These are phyloP conservation scores for Sphaceloma murrayae DNA, from an alignment of 2,329 filamentous ascomycete species.

Conservation along the genomic window DNA sequence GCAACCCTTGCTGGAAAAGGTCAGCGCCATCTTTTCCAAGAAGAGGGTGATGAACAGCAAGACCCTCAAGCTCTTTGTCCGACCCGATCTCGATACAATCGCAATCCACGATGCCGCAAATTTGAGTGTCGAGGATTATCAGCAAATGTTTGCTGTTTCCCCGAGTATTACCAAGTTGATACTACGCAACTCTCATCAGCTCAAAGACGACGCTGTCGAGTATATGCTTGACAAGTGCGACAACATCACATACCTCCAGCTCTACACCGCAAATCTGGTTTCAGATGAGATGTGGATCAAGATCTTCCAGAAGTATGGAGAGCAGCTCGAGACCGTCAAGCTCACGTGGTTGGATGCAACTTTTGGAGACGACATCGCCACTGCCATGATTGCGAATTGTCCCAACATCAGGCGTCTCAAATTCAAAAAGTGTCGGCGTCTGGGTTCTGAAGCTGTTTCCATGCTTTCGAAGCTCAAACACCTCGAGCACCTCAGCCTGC, in stretches of 20 bases:
- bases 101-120: slow-evolving; percentile 52
- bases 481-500: slow-evolving; percentile 67
- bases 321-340: slow-evolving; percentile 57
- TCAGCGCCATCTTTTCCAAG: slow-evolving; percentile 56
- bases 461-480: slow-evolving; percentile 51
- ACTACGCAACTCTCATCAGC: slow-evolving; percentile 76
- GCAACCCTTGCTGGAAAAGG: slow-evolving; percentile 44
- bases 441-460: slow-evolving; percentile 56
- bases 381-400: slow-evolving; percentile 53
- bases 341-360: slow-evolving; percentile 77
- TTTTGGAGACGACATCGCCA: slow-evolving; percentile 62
- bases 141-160: slow-evolving; percentile 68
- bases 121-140: slow-evolving; percentile 65
- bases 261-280: slow-evolving; percentile 78
- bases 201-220: slow-evolving; percentile 75
- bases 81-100: slow-evolving; percentile 46
- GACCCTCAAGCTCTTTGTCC: slow-evolving; percentile 42
- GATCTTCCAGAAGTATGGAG: slow-evolving; percentile 57
- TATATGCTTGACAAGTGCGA: slow-evolving; percentile 67
- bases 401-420: slow-evolving; percentile 66
- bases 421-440: slow-evolving; percentile 66
- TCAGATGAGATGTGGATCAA: slow-evolving; percentile 65
- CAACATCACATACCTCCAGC: slow-evolving; percentile 60
- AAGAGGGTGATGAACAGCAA: slow-evolving; percentile 48
- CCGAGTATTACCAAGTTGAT: slow-evolving; percentile 61